A percentile compares a stretch with the other conserved stretches of the same genome.
Evolutionary conservation across 768 basidiomycete species (phyloP).

Genomic region (Hirschioporus abietinus): DNA sequence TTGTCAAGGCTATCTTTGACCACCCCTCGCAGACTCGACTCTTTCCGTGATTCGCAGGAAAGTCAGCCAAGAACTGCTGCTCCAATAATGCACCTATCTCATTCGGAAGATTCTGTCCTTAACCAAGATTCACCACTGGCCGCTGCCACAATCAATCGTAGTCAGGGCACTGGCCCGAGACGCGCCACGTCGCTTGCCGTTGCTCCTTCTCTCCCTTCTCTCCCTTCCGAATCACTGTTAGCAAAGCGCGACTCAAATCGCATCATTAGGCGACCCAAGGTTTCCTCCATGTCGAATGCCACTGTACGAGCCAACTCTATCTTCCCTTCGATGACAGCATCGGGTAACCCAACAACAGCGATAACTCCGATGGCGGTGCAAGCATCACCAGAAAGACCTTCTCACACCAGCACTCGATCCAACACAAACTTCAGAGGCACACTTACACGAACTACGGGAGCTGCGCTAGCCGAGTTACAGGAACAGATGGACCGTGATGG

Average conservation of each 20-base stretch:
- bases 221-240: constrained; percentile 49
- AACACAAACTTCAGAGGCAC: not conserved
- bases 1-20: constrained; percentile 5
- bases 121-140: constrained; percentile 45
- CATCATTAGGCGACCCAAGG: constrained; percentile 28
- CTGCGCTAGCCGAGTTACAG: constrained; percentile 6
- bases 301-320: constrained; percentile 35
- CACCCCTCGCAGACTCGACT: not conserved
- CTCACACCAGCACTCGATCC: not conserved
- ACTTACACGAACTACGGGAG: not conserved
- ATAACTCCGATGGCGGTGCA: constrained; percentile 6
- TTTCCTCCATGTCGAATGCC: constrained; percentile 37
- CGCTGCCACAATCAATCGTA: constrained; percentile 28
- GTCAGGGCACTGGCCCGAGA: constrained; percentile 13
- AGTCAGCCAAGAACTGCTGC: constrained; percentile 10
- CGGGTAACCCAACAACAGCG: constrained; percentile 11
- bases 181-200: constrained; percentile 25
- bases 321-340: constrained; percentile 2
- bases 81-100: constrained; percentile 11
- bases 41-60: not conserved
- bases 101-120: constrained; percentile 25
- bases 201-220: constrained; percentile 41
- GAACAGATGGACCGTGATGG: constrained; percentile 7
- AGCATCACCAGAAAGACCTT: constrained; percentile 7
- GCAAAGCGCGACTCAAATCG: constrained; percentile 8